phyloP scores from a whole-genome alignment of 176 grass and related monocot species.

The Ampelocalamus luodianensis region DNA sequence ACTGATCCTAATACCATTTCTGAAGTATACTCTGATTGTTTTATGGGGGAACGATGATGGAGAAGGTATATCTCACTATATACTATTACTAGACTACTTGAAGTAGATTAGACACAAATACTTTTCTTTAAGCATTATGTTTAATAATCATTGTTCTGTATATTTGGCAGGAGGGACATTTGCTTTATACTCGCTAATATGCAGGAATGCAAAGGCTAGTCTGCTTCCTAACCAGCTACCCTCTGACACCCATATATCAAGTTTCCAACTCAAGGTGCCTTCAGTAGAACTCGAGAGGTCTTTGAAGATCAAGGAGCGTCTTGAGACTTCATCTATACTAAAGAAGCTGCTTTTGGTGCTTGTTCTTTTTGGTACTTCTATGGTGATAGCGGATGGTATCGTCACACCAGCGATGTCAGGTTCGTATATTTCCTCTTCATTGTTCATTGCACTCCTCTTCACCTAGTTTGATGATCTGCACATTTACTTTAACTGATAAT shows the following conservation, averaged over 20 bases:
- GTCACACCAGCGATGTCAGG: constrained; percentile 97
- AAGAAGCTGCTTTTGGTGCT: constrained; percentile 95
- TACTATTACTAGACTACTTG: constrained; percentile 1
- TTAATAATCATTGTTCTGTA: constrained; percentile 38
- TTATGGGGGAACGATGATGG: constrained; percentile 95
- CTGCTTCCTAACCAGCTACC: constrained; percentile 89
- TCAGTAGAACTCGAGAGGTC: constrained; percentile 95
- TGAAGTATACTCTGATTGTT: constrained; percentile 93
- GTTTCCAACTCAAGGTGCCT: constrained; percentile 92
- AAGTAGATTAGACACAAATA: constrained; percentile 19
- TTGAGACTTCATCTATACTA: constrained; percentile 82
- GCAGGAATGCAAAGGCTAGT: constrained; percentile 90
- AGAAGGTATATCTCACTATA: constrained; percentile 75
- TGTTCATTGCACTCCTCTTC: constrained; percentile 36
- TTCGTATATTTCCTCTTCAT: constrained; percentile 48
- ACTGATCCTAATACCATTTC: constrained; percentile 85
- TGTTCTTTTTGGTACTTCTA: constrained; percentile 93
- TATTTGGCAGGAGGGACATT: constrained; percentile 92
- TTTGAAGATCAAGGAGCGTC: constrained; percentile 85
- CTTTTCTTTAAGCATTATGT: constrained; percentile 36
- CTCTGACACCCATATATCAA: constrained; percentile 91
- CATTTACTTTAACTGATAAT: constrained; percentile 28
- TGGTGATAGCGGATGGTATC: constrained; percentile 94
- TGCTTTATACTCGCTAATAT: constrained; percentile 98
- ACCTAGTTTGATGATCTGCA: constrained; percentile 30